phyloP scores from a whole-genome alignment of 1,284 basidiomycete species.

The Ganoderma boninense region DNA sequence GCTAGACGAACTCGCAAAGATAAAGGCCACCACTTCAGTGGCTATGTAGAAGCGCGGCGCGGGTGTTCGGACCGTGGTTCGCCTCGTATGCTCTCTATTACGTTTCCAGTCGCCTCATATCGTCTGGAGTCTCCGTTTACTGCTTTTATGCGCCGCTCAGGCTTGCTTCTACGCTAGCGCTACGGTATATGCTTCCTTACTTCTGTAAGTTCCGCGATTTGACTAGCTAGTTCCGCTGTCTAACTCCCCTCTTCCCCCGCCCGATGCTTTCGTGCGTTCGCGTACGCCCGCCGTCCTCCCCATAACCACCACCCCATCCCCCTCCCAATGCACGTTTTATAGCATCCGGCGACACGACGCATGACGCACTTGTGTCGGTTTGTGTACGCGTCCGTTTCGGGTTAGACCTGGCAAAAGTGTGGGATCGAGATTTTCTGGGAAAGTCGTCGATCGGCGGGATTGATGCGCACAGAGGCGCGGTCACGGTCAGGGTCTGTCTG shows the following conservation, averaged over 20 bases:
- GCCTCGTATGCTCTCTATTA: background rate
- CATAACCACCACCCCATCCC: background rate
- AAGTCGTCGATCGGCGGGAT: slow-evolving; percentile 15
- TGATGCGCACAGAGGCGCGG: slow-evolving; percentile 5
- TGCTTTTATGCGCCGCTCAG: background rate
- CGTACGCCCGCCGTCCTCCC: background rate
- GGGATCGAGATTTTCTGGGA: slow-evolving; percentile 10
- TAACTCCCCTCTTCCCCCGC: background rate
- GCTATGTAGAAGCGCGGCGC: background rate
- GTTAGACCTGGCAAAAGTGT: slow-evolving; percentile 9
- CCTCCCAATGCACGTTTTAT: background rate
- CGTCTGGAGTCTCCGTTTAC: background rate
- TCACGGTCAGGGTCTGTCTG: background rate
- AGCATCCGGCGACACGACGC: background rate
- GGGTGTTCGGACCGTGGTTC: background rate
- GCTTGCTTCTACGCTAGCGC: background rate
- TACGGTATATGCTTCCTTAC: background rate
- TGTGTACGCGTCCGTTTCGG: slow-evolving; percentile 9
- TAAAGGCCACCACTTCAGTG: slow-evolving; percentile 33
- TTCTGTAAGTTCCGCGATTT: background rate
- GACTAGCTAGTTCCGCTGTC: background rate
- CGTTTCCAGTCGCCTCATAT: background rate
- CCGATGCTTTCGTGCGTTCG: background rate
- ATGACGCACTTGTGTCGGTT: slow-evolving; percentile 12
- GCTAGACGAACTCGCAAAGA: slow-evolving; percentile 53